Evolutionary conservation across 2,329 filamentous ascomycete genomes (phyloP), one percentile per base, ranked within the genome.

Genomic region (Fusarium dlaminii): DNA sequence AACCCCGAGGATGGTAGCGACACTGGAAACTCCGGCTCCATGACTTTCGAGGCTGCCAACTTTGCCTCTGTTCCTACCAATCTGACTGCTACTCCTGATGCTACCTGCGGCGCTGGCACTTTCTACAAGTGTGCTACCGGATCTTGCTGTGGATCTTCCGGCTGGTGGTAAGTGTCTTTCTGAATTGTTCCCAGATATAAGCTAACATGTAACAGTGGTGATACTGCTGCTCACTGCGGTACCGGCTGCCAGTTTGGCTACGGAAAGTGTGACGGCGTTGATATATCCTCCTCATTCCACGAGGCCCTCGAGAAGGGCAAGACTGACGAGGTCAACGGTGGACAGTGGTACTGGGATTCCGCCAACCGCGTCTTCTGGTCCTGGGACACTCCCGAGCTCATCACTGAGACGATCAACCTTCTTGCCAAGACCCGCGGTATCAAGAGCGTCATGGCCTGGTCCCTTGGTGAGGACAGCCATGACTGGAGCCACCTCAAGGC

Each of bases 1-100:
- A 86, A 90, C 54, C 84, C 88, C 0, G 24, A 40, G 13, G 82
- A 88, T 0, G 92, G 92, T 13, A 84, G 81, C 14, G 91, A 93
- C 77, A 85, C 88, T 1, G 88, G 89, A 4, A 87, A 80, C 5
- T 81, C 83, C 3, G 85, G 85, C 8, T 80, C 83, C 7, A 63
- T 81, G 42, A 85, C 83, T 7, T 86, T 85, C 40, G 83, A 86
- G 76, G 61, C 65, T 3, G 76, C 71, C 54, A 83, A 81, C 72
- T 81, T 74, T 66, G 63, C 18, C 30, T 36, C 60, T 8, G 61
- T 67, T 1, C 74, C 75, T 5, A 64, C 52, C 3, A 78, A 78
- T 61, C 14, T 78, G 36, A 78, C 76, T 2, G 6, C 37, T 14
- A 66, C 73, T 13, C 24, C 63, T 8, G 75, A 78, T 55, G 55